Evolutionary conservation across 1,139 yeast genomes (phyloP).

Genomic region (Geotrichum candidum): DNA sequence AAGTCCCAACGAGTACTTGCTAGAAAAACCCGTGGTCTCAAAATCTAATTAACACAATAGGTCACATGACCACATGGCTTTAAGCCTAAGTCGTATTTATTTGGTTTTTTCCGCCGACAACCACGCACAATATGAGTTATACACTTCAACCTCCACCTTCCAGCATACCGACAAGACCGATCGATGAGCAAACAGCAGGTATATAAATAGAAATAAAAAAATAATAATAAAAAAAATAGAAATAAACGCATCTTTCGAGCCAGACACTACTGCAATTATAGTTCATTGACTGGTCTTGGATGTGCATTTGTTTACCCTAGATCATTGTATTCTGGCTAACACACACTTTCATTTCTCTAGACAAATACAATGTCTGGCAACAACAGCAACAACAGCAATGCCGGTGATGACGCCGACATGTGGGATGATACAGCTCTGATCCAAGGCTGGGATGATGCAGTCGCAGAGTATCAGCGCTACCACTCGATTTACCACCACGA

Average conservation of each 20-base stretch:
- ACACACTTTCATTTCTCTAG: background rate
- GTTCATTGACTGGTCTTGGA: background rate
- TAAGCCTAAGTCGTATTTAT: background rate
- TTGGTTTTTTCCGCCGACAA: background rate
- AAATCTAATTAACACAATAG: too few species aligned
- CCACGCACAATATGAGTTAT: background rate
- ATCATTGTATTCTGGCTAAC: background rate
- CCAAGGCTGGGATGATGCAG: slow-evolving; percentile 25
- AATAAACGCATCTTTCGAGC: too few species aligned
- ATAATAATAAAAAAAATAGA: too few species aligned
- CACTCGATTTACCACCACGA: background rate
- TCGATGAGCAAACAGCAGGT: background rate
- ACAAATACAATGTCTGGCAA: background rate
- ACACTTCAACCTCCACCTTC: background rate
- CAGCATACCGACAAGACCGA: background rate
- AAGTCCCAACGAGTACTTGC: too few species aligned
- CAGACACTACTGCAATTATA: background rate
- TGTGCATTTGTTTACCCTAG: background rate
- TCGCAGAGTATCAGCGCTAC: slow-evolving; percentile 25
- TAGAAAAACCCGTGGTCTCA: too few species aligned
- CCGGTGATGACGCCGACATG: slow-evolving; percentile 19
- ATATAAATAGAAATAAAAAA: too few species aligned
- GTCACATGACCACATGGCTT: too few species aligned
- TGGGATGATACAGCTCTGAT: slow-evolving; percentile 30
- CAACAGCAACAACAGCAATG: background rate